Conservation (phyloP, 306 rosid species). For the Fagus crenata region DNA sequence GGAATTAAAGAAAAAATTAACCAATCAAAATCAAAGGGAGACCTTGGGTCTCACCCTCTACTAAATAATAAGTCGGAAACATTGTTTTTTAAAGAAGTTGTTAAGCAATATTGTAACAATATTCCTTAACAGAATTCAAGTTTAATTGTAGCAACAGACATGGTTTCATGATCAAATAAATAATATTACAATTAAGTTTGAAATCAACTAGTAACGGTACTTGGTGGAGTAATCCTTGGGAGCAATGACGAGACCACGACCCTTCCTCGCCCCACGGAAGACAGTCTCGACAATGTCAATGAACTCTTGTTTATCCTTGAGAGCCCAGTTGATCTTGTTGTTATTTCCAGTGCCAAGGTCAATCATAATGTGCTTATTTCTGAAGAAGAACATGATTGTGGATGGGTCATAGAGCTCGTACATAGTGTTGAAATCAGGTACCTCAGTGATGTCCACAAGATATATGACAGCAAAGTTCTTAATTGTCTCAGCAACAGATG, state of each 20-base stretch:
- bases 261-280: slow-evolving; percentile 86
- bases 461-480: slow-evolving; percentile 90
- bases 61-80: too few species aligned
- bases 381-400: slow-evolving; percentile 90
- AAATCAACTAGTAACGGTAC: slow-evolving; percentile 59
- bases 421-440: slow-evolving; percentile 97
- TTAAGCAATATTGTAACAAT: too few species aligned
- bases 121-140: too few species aligned
- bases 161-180: too few species aligned
- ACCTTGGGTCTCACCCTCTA: too few species aligned
- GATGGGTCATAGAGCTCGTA: slow-evolving; percentile 90
- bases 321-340: slow-evolving; percentile 98
- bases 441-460: slow-evolving; percentile 95
- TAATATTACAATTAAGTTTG: neutral
- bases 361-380: slow-evolving; percentile 98
- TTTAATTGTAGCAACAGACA: too few species aligned
- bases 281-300: slow-evolving; percentile 84
- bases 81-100: too few species aligned
- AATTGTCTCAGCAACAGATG: slow-evolving; percentile 82
- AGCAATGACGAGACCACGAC: slow-evolving; percentile 91
- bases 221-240: slow-evolving; percentile 98
- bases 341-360: slow-evolving; percentile 97
- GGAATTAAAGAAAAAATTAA: too few species aligned
- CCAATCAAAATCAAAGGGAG: too few species aligned
- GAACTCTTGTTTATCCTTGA: slow-evolving; percentile 96